Base-by-base conservation (phyloP, 2,329 filamentous ascomycete species). In the Diaporthe citriasiana region DNA sequence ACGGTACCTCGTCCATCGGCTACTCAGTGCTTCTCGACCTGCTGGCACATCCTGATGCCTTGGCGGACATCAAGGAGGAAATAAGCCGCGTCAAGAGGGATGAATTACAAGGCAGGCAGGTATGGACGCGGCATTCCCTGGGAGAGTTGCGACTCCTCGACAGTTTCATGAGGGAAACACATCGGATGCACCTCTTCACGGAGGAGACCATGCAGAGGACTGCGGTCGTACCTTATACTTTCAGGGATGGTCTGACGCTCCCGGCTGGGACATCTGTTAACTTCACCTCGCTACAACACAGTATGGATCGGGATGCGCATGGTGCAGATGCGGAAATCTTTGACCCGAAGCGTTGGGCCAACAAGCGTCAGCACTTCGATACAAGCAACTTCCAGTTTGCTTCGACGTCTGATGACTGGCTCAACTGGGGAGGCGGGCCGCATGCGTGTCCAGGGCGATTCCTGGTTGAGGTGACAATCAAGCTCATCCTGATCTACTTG, bases 371-470 rank as follows among this genome's bases (percentile, higher is more conserved):
- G 12, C 40, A 42, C 15, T 71, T 73, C 60, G 74, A 76, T 40
- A 73, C 74, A 12, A 77, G 73, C 77, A 77, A 77, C 55, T 79
- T 76, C 53, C 76, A 78, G 38, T 78, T 79, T 40, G 76, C 77
- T 12, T 78, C 77, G 10, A 73, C 74, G 38, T 71, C 76, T 38
- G 77, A 78, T 59, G 77, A 79, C 63, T 73, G 73, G 57, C 71
- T 78, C 19, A 73, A 75, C 13, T 78, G 76, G 77, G 77, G 77
- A n/a, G 70, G 69, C 1, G 77, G 78, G 0, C 76, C 72, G 8
- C 77, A 78, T 45, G 77, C 76, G 17, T 79, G 78, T 19, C 77
- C 77, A 19, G 76, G 78, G 45, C 65, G 65, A 9, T 55, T 69
- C 35, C 33, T 69, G n/a, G 65, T 50, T 4, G 65, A 69, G 35